phyloP scores from a whole-genome alignment of 2,329 filamentous ascomycete species.

The Aspergillus flavus region DNA sequence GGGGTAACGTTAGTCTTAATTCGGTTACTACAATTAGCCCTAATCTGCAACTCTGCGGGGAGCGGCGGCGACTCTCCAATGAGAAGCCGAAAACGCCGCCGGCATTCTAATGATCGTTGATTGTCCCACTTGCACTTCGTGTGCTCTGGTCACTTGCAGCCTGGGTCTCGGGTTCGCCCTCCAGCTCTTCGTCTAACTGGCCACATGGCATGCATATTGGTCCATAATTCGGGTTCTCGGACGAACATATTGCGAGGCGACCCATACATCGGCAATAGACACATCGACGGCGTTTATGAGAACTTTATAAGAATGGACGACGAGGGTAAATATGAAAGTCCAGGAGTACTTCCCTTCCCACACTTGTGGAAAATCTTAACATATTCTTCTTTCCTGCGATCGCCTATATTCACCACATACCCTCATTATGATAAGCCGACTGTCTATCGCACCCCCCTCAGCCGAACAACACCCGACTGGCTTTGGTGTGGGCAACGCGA shows the following conservation, averaged over 20 bases:
- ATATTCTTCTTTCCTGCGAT: background rate
- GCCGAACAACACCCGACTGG: constrained; percentile 19
- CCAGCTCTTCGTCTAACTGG: background rate
- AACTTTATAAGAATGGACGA: background rate
- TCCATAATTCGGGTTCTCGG: background rate
- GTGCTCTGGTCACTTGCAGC: background rate
- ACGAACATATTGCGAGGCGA: background rate
- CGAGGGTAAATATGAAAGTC: background rate
- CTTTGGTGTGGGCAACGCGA: constrained; percentile 25
- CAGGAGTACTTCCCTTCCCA: background rate
- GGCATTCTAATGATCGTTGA: background rate
- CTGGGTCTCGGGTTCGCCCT: background rate
- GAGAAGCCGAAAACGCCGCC: constrained; percentile 5
- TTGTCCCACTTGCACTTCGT: background rate
- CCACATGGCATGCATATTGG: background rate
- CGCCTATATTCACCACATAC: background rate
- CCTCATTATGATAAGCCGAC: background rate
- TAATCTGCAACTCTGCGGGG: background rate
- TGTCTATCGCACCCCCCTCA: background rate
- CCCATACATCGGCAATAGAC: background rate
- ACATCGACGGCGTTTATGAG: background rate
- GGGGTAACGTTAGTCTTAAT: background rate
- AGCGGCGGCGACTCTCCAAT: constrained; percentile 6
- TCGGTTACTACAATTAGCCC: background rate
- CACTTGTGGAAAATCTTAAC: background rate